Evolutionary conservation across 495 filamentous ascomycete genomes (phyloP).

Genomic region (Aspergillus sclerotioniger): DNA sequence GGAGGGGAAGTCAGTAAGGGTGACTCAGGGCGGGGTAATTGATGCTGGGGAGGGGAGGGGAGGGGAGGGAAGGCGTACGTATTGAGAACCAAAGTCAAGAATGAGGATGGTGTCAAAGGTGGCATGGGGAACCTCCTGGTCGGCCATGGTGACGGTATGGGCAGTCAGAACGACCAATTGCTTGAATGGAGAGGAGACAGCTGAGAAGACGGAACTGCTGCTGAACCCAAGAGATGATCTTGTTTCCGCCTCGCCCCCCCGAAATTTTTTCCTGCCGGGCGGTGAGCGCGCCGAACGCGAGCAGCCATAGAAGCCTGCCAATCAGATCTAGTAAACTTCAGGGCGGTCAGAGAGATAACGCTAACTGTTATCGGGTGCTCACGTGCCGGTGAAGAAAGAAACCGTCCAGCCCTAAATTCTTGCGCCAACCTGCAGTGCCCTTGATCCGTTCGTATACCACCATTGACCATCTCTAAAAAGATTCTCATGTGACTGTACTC

Average conservation of each 20-base stretch:
- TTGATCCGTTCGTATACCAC: too few relatives aligned
- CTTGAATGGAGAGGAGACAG: not conserved
- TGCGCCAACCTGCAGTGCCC: too few relatives aligned
- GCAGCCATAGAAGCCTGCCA: not conserved
- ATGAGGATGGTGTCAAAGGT: constrained; percentile 65
- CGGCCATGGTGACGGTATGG: constrained; percentile 21
- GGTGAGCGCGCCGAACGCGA: not conserved
- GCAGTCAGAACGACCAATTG: not conserved
- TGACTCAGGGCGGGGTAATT: constrained; percentile 7
- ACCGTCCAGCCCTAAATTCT: not conserved
- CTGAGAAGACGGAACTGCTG: not conserved
- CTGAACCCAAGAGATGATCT: not conserved
- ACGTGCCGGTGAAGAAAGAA: not conserved
- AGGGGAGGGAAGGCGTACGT: constrained; percentile 14
- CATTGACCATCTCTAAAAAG: too few relatives aligned
- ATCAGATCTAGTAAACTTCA: not conserved
- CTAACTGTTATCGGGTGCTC: constrained; percentile 3
- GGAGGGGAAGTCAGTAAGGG: constrained; percentile 2
- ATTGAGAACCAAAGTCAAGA: constrained; percentile 62
- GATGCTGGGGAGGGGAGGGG: not conserved
- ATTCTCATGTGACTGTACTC: too few relatives aligned
- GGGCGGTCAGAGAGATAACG: constrained; percentile 3
- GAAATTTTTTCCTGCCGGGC: constrained; percentile 3
- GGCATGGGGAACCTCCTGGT: constrained; percentile 43
- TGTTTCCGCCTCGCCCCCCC: constrained; percentile 1